phyloP scores from a whole-genome alignment of 139 green algal genomes.

The Micractinium sp. region DNA sequence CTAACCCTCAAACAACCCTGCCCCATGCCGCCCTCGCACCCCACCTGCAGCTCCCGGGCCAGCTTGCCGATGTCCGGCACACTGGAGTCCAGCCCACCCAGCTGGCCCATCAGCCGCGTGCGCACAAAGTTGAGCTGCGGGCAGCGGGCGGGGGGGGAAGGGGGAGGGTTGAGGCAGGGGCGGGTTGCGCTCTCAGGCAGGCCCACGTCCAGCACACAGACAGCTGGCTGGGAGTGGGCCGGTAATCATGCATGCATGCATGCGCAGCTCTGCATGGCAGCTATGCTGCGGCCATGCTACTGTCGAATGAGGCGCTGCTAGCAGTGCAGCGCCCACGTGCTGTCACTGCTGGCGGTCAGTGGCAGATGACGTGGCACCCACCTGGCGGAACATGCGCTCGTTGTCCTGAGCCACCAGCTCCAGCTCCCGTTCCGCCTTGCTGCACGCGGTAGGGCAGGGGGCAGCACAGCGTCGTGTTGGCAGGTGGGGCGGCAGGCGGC shows the following conservation, averaged over 20 bases:
- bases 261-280: too few species aligned
- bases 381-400: constrained; percentile 33
- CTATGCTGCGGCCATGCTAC: background rate
- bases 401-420: constrained; percentile 29
- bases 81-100: background rate
- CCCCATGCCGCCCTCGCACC: background rate
- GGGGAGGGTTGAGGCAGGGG: background rate
- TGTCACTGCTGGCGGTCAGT: too few species aligned
- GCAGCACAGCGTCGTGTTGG: too few species aligned
- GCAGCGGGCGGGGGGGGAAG: background rate
- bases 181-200: background rate
- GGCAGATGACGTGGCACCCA: background rate
- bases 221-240: background rate
- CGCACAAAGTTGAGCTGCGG: constrained; percentile 35
- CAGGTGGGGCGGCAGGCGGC: too few species aligned
- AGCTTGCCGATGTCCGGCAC: constrained; percentile 36
- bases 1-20: too few species aligned
- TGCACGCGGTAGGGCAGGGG: background rate
- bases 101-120: constrained; percentile 12
- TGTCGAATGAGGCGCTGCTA: too few species aligned
- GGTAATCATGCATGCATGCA: background rate
- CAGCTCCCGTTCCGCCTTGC: constrained; percentile 35
- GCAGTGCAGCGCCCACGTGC: background rate
- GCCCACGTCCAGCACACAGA: too few species aligned
- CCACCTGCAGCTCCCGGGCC: constrained; percentile 32